Conservation (phyloP, 495 filamentous ascomycete genomes). For the Trichoderma gamsii region DNA sequence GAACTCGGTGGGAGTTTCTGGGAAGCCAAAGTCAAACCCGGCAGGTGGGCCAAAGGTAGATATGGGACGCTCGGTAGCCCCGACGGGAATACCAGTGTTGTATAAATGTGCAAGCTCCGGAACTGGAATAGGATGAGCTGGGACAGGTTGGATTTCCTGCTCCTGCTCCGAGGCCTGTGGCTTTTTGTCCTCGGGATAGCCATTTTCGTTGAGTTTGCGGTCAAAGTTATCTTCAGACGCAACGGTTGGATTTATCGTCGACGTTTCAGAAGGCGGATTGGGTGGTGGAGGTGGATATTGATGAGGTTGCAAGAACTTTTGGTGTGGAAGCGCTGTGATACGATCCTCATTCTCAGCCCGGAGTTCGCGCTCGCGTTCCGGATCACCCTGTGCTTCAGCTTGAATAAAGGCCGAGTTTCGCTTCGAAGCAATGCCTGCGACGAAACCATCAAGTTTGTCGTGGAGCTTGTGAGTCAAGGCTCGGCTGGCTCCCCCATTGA, state of each 20-base stretch:
- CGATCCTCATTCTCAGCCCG: slow-evolving; percentile 81
- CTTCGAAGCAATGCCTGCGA: slow-evolving; percentile 74
- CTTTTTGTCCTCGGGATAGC: slow-evolving; percentile 18
- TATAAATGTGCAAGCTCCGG: slow-evolving; percentile 50
- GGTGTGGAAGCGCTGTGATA: slow-evolving; percentile 70
- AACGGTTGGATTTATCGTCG: slow-evolving; percentile 35
- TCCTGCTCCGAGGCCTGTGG: neutral
- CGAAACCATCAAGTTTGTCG: slow-evolving; percentile 76
- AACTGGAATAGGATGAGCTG: slow-evolving; percentile 24
- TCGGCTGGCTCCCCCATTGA: slow-evolving; percentile 29
- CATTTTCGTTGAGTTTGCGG: slow-evolving; percentile 14
- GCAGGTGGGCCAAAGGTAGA: slow-evolving; percentile 42
- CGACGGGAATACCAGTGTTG: slow-evolving; percentile 33
- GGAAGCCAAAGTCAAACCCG: slow-evolving; percentile 71
- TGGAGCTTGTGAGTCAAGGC: slow-evolving; percentile 67
- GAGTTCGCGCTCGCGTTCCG: slow-evolving; percentile 69
- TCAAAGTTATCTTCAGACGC: neutral
- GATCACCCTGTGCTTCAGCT: slow-evolving; percentile 73
- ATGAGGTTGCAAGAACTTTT: slow-evolving; percentile 49
- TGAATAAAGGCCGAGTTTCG: slow-evolving; percentile 73
- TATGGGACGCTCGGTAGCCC: slow-evolving; percentile 29
- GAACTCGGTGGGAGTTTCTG: slow-evolving; percentile 67
- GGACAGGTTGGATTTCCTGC: slow-evolving; percentile 2
- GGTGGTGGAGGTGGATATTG: slow-evolving; percentile 41
- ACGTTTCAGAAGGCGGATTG: slow-evolving; percentile 24